Percentiles rank a stretch among this genome's conserved stretches.
Conservation (phyloP, 176 grass and related monocot genomes). For the Chrysopogon serrulatus region DNA sequence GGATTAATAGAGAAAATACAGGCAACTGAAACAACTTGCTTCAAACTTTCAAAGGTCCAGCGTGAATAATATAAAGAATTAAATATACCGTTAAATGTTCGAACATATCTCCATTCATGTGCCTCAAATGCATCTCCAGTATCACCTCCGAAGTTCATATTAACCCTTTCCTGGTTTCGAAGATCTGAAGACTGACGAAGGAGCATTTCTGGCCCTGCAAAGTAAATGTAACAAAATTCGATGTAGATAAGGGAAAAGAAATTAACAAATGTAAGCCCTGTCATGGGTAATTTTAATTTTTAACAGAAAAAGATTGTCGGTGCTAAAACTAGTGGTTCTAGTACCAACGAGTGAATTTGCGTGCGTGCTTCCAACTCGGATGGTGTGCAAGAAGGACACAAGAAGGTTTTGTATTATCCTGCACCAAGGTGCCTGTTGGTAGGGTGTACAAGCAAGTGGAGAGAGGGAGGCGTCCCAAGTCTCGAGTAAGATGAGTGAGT, state of each 20-base stretch:
- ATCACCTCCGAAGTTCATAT: constrained; percentile 57
- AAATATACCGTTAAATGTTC: constrained; percentile 63
- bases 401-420: too few species aligned
- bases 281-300: constrained; percentile 3
- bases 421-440: too few species aligned
- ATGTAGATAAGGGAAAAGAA: neutral
- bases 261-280: neutral
- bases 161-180: constrained; percentile 36
- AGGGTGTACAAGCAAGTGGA: too few species aligned
- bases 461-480: too few species aligned
- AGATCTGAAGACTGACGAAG: constrained; percentile 67
- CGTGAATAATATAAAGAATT: neutral
- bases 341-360: too few species aligned
- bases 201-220: constrained; percentile 89
- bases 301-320: neutral
- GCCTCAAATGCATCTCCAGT: constrained; percentile 76
- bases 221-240: constrained; percentile 2
- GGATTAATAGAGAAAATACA: constrained; percentile 7
- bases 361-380: too few species aligned
- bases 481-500: too few species aligned
- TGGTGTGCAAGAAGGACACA: too few species aligned
- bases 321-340: too few species aligned
- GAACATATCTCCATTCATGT: constrained; percentile 92
- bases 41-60: constrained; percentile 4
- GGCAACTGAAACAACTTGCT: constrained; percentile 2